These are phyloP conservation scores for Neurospora sp. DNA, from an alignment of 495 filamentous ascomycete species.

Conservation along the genomic window DNA sequence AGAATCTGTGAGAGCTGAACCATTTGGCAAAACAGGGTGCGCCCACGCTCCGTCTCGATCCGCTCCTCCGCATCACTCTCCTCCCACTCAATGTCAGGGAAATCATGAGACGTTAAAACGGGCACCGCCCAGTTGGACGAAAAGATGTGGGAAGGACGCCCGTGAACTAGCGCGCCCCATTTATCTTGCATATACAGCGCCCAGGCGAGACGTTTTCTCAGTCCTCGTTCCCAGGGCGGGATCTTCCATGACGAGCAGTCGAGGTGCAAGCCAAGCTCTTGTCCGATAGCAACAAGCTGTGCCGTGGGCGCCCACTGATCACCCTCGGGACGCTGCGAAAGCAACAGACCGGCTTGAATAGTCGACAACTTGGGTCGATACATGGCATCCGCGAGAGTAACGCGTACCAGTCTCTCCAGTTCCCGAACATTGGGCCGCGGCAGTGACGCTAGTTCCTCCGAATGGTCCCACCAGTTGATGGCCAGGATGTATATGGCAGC, in stretches of 20 bases:
- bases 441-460: conserved; percentile 50
- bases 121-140: conserved; percentile 75
- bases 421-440: conserved; percentile 63
- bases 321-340: conserved; percentile 79
- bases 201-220: conserved; percentile 81
- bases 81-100: conserved; percentile 52
- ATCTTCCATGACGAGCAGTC: conserved; percentile 86
- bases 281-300: conserved; percentile 68
- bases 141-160: conserved; percentile 76
- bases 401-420: conserved; percentile 68
- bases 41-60: conserved; percentile 56
- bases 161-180: conserved; percentile 81
- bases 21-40: conserved; percentile 61
- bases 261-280: conserved; percentile 78
- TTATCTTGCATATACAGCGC: conserved; percentile 90
- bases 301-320: conserved; percentile 81
- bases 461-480: conserved; percentile 79
- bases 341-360: conserved; percentile 79
- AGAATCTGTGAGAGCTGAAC: conserved; percentile 65
- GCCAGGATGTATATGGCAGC: conserved; percentile 86
- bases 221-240: conserved; percentile 72
- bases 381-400: conserved; percentile 64
- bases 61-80: conserved; percentile 48
- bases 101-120: conserved; percentile 56
- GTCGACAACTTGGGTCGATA: conserved; percentile 84